These are phyloP conservation scores for Stenocarpella maydis DNA, from an alignment of 2,329 filamentous ascomycete genomes.

Conservation along the genomic window DNA sequence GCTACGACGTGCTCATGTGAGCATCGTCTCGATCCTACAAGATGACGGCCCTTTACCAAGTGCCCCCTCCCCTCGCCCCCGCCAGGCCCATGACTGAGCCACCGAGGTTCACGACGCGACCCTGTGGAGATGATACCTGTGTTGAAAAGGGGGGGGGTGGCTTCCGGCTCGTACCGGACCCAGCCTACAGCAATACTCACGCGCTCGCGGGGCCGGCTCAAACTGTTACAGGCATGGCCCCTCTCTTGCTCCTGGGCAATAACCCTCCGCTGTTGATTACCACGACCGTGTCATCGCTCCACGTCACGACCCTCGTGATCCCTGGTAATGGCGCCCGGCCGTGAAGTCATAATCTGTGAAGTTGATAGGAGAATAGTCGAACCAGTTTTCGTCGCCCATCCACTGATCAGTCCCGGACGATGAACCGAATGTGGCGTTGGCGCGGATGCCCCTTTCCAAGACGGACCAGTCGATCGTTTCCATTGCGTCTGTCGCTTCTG, in stretches of 20 bases:
- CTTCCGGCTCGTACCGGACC: conserved; percentile 3
- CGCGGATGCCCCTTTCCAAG: conserved; percentile 30
- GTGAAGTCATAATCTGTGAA: conserved; percentile 23
- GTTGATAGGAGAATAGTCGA: conserved; percentile 21
- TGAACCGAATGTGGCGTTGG: conserved; percentile 19
- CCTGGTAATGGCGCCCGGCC: neutral
- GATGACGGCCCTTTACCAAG: neutral
- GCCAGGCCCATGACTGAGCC: neutral
- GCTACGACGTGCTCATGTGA: neutral
- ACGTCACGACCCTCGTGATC: neutral
- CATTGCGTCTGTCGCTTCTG: conserved; percentile 19
- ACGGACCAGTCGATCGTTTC: conserved; percentile 22
- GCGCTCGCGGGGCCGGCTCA: neutral
- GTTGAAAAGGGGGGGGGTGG: conserved; percentile 5
- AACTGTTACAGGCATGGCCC: neutral
- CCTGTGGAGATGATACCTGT: neutral
- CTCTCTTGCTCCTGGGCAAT: conserved; percentile 7
- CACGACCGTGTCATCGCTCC: conserved; percentile 10
- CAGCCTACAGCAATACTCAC: conserved; percentile 12
- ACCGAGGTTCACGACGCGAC: neutral
- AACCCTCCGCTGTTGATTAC: neutral
- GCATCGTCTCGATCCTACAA: conserved; percentile 1
- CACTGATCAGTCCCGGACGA: conserved; percentile 21
- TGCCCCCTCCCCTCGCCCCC: too few species aligned
- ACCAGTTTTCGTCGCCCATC: conserved; percentile 12